Evolutionary conservation across 1,139 yeast species (phyloP).

Genomic region (Hanseniaspora uvarum): DNA sequence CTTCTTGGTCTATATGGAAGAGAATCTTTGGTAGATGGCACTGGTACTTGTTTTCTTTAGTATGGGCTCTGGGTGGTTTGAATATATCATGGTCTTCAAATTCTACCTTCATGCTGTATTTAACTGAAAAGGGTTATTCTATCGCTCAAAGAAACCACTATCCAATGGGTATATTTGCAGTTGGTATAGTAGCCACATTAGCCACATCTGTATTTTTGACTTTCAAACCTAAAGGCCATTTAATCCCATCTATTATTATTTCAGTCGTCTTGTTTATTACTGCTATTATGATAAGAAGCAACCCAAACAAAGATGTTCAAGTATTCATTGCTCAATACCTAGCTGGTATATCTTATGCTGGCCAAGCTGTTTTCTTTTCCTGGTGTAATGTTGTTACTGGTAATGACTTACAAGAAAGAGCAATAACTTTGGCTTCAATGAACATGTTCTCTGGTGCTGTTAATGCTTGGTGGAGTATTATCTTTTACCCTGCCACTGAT

Average conservation of each 20-base stretch:
- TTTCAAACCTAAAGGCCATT: slow-evolving; percentile 39
- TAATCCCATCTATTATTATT: slow-evolving; percentile 41
- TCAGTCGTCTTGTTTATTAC: slow-evolving; percentile 36
- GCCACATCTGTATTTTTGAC: slow-evolving; percentile 41
- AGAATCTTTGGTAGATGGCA: slow-evolving; percentile 49
- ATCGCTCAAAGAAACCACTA: slow-evolving; percentile 42
- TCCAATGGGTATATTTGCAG: slow-evolving; percentile 50
- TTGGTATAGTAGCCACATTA: slow-evolving; percentile 43
- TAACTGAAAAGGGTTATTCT: slow-evolving; percentile 37
- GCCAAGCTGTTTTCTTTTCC: slow-evolving; percentile 49
- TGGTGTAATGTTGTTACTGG: slow-evolving; percentile 52
- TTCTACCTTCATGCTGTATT: slow-evolving; percentile 45
- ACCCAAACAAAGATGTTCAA: slow-evolving; percentile 33
- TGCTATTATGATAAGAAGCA: slow-evolving; percentile 36
- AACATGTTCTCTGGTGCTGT: slow-evolving; percentile 54
- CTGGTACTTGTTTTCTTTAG: slow-evolving; percentile 46
- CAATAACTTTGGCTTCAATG: slow-evolving; percentile 51
- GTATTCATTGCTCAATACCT: slow-evolving; percentile 48
- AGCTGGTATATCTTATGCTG: slow-evolving; percentile 46
- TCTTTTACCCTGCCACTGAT: slow-evolving; percentile 42
- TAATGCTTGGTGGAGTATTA: slow-evolving; percentile 53
- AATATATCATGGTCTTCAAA: slow-evolving; percentile 47
- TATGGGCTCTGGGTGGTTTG: slow-evolving; percentile 54
- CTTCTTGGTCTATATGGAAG: slow-evolving; percentile 39
- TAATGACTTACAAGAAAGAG: slow-evolving; percentile 47